Percentiles rank a stretch among this genome's conserved stretches.
phyloP scores from a whole-genome alignment of 208 protist species.

The Wallacemonas rigidus region DNA sequence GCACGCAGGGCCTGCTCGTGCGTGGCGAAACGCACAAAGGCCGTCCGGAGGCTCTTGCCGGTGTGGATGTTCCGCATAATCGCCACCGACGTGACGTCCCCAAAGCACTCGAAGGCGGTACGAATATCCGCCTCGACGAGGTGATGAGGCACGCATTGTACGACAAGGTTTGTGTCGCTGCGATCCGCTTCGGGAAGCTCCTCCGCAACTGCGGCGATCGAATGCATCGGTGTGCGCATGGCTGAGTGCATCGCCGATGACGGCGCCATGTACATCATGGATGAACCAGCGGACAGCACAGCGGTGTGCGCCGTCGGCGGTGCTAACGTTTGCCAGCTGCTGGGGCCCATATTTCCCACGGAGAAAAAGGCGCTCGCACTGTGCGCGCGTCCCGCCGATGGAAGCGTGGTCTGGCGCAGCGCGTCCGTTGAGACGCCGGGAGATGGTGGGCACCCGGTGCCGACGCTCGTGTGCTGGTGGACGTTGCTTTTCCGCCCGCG shows the following conservation, averaged over 20 bases:
- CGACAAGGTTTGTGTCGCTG: slow-evolving; percentile 65
- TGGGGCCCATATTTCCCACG: slow-evolving; percentile 10
- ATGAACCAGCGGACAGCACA: too few relatives aligned
- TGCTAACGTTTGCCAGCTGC: neutral
- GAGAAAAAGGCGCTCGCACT: slow-evolving; percentile 9
- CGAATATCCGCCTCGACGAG: slow-evolving; percentile 43
- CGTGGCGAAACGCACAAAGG: slow-evolving; percentile 73
- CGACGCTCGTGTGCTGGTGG: too few relatives aligned
- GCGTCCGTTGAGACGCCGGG: neutral
- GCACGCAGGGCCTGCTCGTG: slow-evolving; percentile 33
- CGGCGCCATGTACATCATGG: neutral
- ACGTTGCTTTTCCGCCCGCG: too few relatives aligned
- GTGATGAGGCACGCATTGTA: slow-evolving; percentile 43
- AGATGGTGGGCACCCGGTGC: too few relatives aligned
- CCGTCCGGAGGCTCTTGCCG: slow-evolving; percentile 67
- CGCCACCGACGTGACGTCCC: slow-evolving; percentile 54
- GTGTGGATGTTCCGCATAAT: slow-evolving; percentile 83
- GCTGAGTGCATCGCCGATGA: slow-evolving; percentile 4
- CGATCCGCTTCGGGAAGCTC: slow-evolving; percentile 20
- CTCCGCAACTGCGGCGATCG: neutral
- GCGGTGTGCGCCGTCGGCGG: neutral
- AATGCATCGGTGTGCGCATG: neutral
- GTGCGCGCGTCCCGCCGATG: neutral
- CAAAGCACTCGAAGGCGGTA: slow-evolving; percentile 45
- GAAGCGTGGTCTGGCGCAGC: neutral